These are phyloP conservation scores for Penicillium paxilli DNA, from an alignment of 495 filamentous ascomycete species.

Conservation along the genomic window DNA sequence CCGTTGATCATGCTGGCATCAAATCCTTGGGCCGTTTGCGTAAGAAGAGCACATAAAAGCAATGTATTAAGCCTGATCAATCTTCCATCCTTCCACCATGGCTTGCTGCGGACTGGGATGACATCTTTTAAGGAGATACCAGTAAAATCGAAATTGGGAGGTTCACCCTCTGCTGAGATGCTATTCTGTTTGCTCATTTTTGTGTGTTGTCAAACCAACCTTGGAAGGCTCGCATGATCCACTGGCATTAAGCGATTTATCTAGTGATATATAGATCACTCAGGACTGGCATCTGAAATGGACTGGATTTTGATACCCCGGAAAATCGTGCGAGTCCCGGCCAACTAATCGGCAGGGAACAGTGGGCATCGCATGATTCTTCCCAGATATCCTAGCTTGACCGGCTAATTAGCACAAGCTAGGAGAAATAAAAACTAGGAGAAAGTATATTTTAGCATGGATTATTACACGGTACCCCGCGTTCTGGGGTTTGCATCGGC, in stretches of 20 bases:
- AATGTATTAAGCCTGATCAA: conserved; percentile 11
- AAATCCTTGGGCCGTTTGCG: conserved; percentile 6
- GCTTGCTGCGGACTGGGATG: conserved; percentile 8
- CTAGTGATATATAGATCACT: not conserved
- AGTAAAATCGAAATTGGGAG: conserved; percentile 19
- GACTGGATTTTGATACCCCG: not conserved
- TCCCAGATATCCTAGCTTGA: not conserved
- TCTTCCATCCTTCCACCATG: conserved; percentile 4
- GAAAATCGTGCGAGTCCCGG: not conserved
- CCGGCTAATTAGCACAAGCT: not conserved
- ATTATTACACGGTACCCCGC: not conserved
- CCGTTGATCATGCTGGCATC: conserved; percentile 20
- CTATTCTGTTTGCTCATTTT: not conserved
- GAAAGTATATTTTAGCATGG: not conserved
- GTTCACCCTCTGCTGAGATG: not conserved
- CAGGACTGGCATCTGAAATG: too few relatives aligned
- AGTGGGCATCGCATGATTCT: not conserved
- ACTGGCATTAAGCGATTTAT: not conserved
- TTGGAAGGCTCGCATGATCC: too few relatives aligned
- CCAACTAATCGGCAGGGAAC: not conserved
- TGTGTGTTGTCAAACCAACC: not conserved
- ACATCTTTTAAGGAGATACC: conserved; percentile 12
- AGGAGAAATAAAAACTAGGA: not conserved
- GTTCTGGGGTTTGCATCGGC: not conserved
- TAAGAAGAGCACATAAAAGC: conserved; percentile 12